These are phyloP conservation scores for Davidsoniella virescens DNA, from an alignment of 2,329 filamentous ascomycete genomes.

Conservation along the genomic window DNA sequence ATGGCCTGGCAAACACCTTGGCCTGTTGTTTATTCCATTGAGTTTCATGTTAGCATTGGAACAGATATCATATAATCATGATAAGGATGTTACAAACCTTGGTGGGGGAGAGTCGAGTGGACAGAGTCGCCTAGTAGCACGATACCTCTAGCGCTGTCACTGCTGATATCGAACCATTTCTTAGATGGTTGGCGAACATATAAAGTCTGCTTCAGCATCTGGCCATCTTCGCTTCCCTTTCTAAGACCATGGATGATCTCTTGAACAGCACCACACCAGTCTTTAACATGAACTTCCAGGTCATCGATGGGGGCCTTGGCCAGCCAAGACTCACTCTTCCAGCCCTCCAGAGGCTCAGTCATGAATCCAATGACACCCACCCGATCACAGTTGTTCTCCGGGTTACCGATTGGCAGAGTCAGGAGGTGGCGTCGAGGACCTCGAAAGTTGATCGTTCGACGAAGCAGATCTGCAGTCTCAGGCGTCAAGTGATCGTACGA, in stretches of 20 bases:
- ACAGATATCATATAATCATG: no score
- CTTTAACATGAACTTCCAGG: conserved; percentile 20
- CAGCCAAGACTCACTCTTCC: conserved; percentile 23
- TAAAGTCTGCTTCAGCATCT: conserved; percentile 21
- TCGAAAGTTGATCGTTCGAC: conserved; percentile 22
- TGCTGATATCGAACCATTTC: conserved; percentile 18
- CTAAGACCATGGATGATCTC: conserved; percentile 20
- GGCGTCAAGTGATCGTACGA: conserved; percentile 19
- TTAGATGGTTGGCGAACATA: conserved; percentile 20
- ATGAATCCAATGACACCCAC: conserved; percentile 23
- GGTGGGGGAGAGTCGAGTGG: conserved; percentile 21
- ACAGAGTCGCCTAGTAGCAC: conserved; percentile 21
- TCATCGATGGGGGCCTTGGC: conserved; percentile 18
- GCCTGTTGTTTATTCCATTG: conserved; percentile 11
- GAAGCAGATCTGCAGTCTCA: conserved; percentile 19
- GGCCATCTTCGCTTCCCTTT: conserved; percentile 18
- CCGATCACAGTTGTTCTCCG: conserved; percentile 19
- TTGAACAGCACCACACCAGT: conserved; percentile 21
- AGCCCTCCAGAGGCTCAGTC: conserved; percentile 21
- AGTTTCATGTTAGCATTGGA: neutral
- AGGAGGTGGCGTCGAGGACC: conserved; percentile 19
- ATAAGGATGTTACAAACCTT: conserved; percentile 11
- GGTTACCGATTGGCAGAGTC: conserved; percentile 22
- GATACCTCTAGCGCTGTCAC: conserved; percentile 16
- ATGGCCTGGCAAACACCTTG: conserved; percentile 22